Base-by-base conservation (phyloP, 768 basidiomycete genomes). In the Mrakia gelida region DNA sequence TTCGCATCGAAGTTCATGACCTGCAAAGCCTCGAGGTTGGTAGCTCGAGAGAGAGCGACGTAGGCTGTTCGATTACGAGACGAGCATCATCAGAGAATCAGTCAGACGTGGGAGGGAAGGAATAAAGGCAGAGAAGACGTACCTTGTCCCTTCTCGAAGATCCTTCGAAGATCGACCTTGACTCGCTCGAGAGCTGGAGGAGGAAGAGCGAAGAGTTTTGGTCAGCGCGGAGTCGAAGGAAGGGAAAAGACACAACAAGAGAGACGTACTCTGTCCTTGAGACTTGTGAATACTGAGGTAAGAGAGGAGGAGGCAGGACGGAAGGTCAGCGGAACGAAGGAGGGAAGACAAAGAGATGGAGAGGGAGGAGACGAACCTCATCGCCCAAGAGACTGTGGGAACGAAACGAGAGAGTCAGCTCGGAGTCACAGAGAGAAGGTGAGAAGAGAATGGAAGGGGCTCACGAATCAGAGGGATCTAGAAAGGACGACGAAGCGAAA, bases 101-200 rank as follows among this genome's bases (percentile, higher is more conserved):
- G 45, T 10, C 7, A 15, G 45, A 15, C 45, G 45, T 38, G 11
- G 15, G 11, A 45, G 45, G 11, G 15, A n/a, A 41, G 3, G 23
- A n/a, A 41, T 18, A 28, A 45, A 41, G 30, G n/a, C n/a, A 63
- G 28, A 8, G 16, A n/a, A 61, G 28, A 38, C 38, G 38, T 3
- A 67, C 62, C 75, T 70, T 78, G 77, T 13, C 86, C 86, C 73
- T 86, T 86, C 80, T 86, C 97, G 82, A 99, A 99, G 7, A 98
- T 92, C 82, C 90, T 91, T 43, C 90, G 90, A 52, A 99, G 87
- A 82, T 98, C 95, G 63, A 98, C 95, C 82, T 92, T 96, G 81
- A 98, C 95, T 67, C 94, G 90, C 34, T 95, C 92, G 15, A 99
- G 87, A 0, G 97, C 78, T 79, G 67, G 9, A 26, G 54, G 41